These are phyloP conservation scores for Colletotrichum sp. DNA, from an alignment of 2,329 filamentous ascomycete species.

Conservation along the genomic window DNA sequence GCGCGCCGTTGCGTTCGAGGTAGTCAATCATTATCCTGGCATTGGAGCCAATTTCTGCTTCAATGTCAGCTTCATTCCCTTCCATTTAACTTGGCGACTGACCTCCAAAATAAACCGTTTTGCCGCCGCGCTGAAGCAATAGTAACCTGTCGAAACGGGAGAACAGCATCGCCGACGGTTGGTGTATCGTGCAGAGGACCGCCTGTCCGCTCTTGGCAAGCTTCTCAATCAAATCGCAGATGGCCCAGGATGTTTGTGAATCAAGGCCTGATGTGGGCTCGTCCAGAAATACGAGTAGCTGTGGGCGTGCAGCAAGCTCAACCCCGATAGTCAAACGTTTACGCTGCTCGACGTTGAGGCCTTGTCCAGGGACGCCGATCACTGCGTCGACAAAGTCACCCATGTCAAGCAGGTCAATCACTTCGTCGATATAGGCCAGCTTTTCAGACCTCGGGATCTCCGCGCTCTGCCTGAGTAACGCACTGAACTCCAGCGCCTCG, in stretches of 20 bases:
- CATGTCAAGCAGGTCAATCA: constrained; percentile 39
- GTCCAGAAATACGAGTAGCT: constrained; percentile 76
- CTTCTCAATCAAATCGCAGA: constrained; percentile 73
- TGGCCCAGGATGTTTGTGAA: constrained; percentile 77
- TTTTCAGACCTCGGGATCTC: constrained; percentile 45
- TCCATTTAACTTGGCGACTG: too few relatives aligned
- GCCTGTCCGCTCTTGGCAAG: constrained; percentile 52
- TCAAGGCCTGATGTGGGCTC: constrained; percentile 81
- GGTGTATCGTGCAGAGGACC: constrained; percentile 52
- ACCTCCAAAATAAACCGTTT: constrained; percentile 62
- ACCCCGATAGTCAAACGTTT: constrained; percentile 76
- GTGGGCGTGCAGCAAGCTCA: constrained; percentile 75
- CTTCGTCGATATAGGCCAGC: constrained; percentile 32
- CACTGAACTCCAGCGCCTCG: constrained; percentile 71
- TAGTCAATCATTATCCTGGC: constrained; percentile 56
- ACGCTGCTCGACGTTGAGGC: constrained; percentile 46
- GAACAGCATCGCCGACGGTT: constrained; percentile 49
- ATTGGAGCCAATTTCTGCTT: constrained; percentile 34
- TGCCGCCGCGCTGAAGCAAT: constrained; percentile 60
- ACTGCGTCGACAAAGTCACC: constrained; percentile 73
- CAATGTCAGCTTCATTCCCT: neutral
- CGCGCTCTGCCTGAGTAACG: constrained; percentile 69
- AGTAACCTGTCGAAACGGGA: constrained; percentile 58
- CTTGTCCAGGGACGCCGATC: constrained; percentile 70
- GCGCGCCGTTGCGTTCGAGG: constrained; percentile 67